Percentiles rank a stretch among this genome's conserved stretches.
Conservation (phyloP, 306 rosid species). For the Acacia acuminata region DNA sequence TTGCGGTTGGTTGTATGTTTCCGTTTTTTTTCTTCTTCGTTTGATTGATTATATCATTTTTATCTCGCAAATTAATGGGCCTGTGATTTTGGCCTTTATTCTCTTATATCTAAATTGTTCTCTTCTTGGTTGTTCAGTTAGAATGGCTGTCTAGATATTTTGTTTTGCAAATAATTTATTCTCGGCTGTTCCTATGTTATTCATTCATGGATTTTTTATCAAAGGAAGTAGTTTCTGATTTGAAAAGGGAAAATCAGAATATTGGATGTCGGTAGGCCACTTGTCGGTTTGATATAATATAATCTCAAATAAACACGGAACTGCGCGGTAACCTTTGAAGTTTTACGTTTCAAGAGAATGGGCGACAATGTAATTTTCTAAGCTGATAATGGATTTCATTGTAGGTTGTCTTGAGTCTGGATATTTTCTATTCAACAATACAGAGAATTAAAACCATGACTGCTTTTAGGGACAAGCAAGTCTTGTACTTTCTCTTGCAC, state of each 20-base stretch:
- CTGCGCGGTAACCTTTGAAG: background rate
- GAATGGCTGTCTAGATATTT: background rate
- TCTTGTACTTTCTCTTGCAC: constrained; percentile 9
- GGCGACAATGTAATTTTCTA: background rate
- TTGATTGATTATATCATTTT: background rate
- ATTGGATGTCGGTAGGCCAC: background rate
- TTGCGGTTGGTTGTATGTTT: background rate
- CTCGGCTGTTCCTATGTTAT: background rate
- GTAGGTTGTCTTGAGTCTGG: constrained; percentile 4
- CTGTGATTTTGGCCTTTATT: background rate
- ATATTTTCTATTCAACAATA: constrained; percentile 9
- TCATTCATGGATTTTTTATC: background rate
- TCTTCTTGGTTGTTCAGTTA: background rate
- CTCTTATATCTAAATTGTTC: background rate
- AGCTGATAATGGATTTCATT: constrained; percentile 12
- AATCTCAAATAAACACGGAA: background rate
- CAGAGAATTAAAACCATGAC: constrained; percentile 11
- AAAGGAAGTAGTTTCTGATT: background rate
- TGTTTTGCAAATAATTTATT: background rate
- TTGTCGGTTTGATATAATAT: background rate
- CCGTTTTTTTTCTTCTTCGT: background rate
- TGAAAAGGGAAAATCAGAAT: constrained; percentile 1
- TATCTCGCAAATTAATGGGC: background rate
- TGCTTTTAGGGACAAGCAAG: background rate
- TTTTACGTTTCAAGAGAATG: background rate